Evolutionary conservation across 805 yeast species (phyloP).

Genomic region (Lachancea nothofagi): DNA sequence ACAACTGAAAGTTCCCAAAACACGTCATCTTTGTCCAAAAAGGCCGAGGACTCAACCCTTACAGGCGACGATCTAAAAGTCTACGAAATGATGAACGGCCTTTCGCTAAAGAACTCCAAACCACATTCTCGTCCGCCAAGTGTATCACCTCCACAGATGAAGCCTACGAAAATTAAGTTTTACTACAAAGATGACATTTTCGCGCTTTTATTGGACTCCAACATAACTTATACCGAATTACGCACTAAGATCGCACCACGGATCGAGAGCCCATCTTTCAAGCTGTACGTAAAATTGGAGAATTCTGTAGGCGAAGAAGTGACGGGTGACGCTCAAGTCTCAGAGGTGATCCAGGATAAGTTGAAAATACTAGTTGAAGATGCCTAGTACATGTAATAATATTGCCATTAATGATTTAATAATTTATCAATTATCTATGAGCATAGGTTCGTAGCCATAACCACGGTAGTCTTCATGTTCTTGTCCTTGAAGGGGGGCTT

Average conservation of each 20-base stretch:
- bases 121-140: slow-evolving; percentile 31
- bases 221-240: slow-evolving; percentile 44
- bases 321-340: slow-evolving; percentile 31
- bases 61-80: slow-evolving; percentile 31
- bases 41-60: slow-evolving; percentile 29
- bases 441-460: slow-evolving; percentile 8
- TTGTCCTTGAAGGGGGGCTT: background rate
- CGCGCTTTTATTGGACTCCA: slow-evolving; percentile 54
- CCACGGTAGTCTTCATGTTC: slow-evolving; percentile 9
- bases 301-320: slow-evolving; percentile 34
- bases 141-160: slow-evolving; percentile 24
- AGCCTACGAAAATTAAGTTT: slow-evolving; percentile 56
- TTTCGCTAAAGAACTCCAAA: slow-evolving; percentile 22
- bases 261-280: slow-evolving; percentile 37
- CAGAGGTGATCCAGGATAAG: slow-evolving; percentile 32
- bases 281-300: slow-evolving; percentile 31
- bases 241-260: slow-evolving; percentile 48
- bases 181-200: slow-evolving; percentile 78
- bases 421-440: slow-evolving; percentile 4
- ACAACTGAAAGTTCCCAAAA: background rate
- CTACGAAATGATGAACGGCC: slow-evolving; percentile 23
- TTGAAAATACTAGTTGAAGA: slow-evolving; percentile 27
- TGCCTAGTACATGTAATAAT: slow-evolving; percentile 10
- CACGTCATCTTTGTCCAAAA: background rate
- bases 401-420: background rate